Base-by-base conservation (phyloP, 1,139 yeast genomes). In the Hansenula lynferdii region DNA sequence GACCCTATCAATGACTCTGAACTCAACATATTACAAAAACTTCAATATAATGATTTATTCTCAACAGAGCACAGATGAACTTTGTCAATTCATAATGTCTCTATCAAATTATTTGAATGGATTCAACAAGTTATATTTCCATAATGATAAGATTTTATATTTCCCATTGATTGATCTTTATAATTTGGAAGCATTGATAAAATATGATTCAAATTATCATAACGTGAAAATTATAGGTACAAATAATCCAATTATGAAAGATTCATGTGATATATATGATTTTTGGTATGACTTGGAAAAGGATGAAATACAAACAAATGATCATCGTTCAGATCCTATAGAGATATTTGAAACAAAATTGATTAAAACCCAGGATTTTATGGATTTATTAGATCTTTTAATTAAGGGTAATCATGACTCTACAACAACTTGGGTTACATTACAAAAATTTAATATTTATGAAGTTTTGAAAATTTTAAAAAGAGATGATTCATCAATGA, bases 161-260 rank as follows among this genome's bases (percentile, higher is more conserved):
- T 49, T 44, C 36, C 56, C 56, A 3, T 12, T 49, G 6, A 36
- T 49, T 8, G 57, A 49, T 15, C 40, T 53, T 2, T 43, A 44
- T 23, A 48, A 41, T 23, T 47, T 49, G 43, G 56, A 51, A 16
- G 28, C 42, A 17, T 21, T 53, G 0, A 17, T 43, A 2, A 40
- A 45, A 19, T 50, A 42, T 35, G 43, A 50, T 25, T 19, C 35
- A 11, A 41, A 41, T 7, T 39, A 45, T 6, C 41, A 47, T 21
- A 48, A 41, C 19, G 40, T 45, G 4, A 53, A 53, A 31, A 45
- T 53, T 16, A 41, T 54, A 26, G 56, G 58, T 3, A 47, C 55
- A 5, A 51, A 47, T 24, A 54, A 51, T 29, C 28, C 44, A 18
- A 42, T 53, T 3, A 31, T 50, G n/a, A 49, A 51, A 23, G 57